Evolutionary conservation across 257 asterid species (phyloP).

Genomic region (Plantago major): DNA sequence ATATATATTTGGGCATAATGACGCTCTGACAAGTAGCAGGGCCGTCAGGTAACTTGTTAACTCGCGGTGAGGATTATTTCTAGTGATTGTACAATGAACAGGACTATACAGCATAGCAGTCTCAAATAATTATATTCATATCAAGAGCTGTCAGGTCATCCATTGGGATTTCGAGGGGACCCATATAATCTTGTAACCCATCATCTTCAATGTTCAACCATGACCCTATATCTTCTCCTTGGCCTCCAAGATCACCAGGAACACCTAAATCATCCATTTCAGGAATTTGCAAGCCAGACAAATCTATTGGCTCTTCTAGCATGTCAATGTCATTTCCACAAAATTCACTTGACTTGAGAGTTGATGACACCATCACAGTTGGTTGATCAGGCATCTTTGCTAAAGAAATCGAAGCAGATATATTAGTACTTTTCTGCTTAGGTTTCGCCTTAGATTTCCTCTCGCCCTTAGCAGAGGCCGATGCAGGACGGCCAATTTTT

Average conservation of each 20-base stretch:
- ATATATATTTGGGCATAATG: slow-evolving; percentile 22
- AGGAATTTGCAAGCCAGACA: slow-evolving; percentile 81
- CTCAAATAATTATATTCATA: slow-evolving; percentile 79
- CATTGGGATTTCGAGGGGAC: slow-evolving; percentile 84
- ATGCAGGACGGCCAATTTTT: slow-evolving; percentile 51
- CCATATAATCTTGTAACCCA: slow-evolving; percentile 63
- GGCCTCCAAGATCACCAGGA: slow-evolving; percentile 65
- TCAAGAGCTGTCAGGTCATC: slow-evolving; percentile 61
- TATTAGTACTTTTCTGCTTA: slow-evolving; percentile 74
- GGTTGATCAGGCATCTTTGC: slow-evolving; percentile 61
- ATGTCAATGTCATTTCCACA: slow-evolving; percentile 35
- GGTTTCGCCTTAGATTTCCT: slow-evolving; percentile 74
- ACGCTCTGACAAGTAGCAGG: slow-evolving; percentile 31
- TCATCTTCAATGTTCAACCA: slow-evolving; percentile 54
- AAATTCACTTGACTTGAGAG: slow-evolving; percentile 44
- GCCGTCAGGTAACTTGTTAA: slow-evolving; percentile 44
- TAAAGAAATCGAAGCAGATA: slow-evolving; percentile 61
- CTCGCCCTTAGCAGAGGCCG: slow-evolving; percentile 66
- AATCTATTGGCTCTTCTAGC: slow-evolving; percentile 89
- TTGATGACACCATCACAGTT: slow-evolving; percentile 46
- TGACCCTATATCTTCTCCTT: slow-evolving; percentile 82
- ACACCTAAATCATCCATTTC: slow-evolving; percentile 73
- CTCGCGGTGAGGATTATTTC: slow-evolving; percentile 28
- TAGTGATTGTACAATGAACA: slow-evolving; percentile 39
- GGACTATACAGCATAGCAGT: slow-evolving; percentile 47